Evolutionary conservation across 2,329 filamentous ascomycete species (phyloP).

Genomic region (Claviceps sorghi): DNA sequence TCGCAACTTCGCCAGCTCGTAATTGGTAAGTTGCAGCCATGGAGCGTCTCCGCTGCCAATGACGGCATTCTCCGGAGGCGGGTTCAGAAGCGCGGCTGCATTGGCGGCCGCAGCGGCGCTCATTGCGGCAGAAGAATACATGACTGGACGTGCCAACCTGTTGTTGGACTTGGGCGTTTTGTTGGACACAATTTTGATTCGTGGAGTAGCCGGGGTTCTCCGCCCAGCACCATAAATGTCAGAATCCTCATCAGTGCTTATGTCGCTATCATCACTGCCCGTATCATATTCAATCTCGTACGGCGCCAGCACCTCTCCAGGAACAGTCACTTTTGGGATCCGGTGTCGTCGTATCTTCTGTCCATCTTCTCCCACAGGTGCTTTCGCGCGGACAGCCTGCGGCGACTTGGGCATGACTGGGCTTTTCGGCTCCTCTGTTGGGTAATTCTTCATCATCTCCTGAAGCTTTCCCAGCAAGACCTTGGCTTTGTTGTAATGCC

Average conservation of each 20-base stretch:
- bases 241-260: conserved; percentile 36
- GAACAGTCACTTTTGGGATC: conserved; percentile 47
- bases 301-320: conserved; percentile 50
- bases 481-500: conserved; percentile 47
- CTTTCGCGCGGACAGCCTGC: conserved; percentile 34
- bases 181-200: conserved; percentile 34
- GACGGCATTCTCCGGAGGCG: conserved; percentile 44
- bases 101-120: conserved; percentile 25
- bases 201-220: conserved; percentile 24
- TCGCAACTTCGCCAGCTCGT: conserved; percentile 52
- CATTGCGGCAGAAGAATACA: conserved; percentile 21
- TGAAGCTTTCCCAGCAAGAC: conserved; percentile 44
- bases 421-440: conserved; percentile 37
- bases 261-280: conserved; percentile 38
- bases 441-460: conserved; percentile 46
- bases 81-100: conserved; percentile 32
- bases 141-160: conserved; percentile 18
- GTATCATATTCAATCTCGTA: conserved; percentile 50
- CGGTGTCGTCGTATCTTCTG: conserved; percentile 31
- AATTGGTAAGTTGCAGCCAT: conserved; percentile 51
- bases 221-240: conserved; percentile 23
- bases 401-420: conserved; percentile 39
- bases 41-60: conserved; percentile 45
- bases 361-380: conserved; percentile 28
- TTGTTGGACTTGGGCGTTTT: conserved; percentile 33